A percentile compares a stretch with the other conserved stretches of the same genome.
Evolutionary conservation across 345 rosid species (phyloP).

Genomic region (Aquilaria sinensis): DNA sequence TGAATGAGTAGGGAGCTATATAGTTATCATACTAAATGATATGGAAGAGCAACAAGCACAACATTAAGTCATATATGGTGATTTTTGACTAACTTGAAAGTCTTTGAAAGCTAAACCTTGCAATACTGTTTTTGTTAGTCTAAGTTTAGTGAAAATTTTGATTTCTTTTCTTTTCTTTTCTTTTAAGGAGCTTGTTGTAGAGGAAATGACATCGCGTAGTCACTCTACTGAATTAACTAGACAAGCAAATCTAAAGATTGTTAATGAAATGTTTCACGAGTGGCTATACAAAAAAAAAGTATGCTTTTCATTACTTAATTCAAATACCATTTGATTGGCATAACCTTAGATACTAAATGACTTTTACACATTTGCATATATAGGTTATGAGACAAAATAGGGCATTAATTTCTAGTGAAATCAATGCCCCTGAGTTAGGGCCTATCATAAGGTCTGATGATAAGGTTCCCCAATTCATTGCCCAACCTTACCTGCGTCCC

Average conservation of each 20-base stretch:
- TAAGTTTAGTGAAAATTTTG: too few relatives aligned
- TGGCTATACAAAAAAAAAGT: not conserved
- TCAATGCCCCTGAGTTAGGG: not conserved
- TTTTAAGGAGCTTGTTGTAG: too few relatives aligned
- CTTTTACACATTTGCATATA: not conserved
- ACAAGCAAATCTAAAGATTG: not conserved
- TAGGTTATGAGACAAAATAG: too few relatives aligned
- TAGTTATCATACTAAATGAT: not conserved
- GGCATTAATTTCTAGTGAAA: not conserved
- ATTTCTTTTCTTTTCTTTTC: too few relatives aligned
- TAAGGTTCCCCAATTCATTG: too few relatives aligned
- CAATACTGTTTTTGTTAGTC: too few relatives aligned
- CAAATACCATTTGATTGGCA: not conserved
- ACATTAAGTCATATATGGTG: not conserved
- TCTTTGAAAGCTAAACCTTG: too few relatives aligned
- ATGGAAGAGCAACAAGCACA: not conserved
- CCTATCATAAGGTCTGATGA: not conserved
- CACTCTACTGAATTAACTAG: too few relatives aligned
- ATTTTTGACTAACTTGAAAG: too few relatives aligned
- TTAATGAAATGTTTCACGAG: not conserved
- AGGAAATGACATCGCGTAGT: too few relatives aligned
- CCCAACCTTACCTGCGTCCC: too few relatives aligned
- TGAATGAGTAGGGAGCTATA: not conserved
- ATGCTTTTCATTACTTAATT: not conserved
- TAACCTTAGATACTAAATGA: not conserved